Conservation (phyloP, 2,329 filamentous ascomycete genomes). For the Dendrostoma leiphaemia region DNA sequence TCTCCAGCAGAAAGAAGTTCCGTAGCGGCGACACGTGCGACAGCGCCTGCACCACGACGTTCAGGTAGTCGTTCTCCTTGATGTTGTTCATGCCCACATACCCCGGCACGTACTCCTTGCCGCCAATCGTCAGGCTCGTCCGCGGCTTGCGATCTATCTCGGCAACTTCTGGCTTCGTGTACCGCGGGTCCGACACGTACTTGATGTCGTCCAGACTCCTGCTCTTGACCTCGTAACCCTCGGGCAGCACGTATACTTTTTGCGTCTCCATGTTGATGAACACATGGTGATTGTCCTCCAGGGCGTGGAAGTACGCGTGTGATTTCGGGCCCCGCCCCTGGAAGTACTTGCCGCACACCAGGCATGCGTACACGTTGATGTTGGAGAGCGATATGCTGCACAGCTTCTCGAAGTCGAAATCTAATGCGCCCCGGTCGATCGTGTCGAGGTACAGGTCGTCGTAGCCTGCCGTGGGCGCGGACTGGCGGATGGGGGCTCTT, state of each 20-base stretch:
- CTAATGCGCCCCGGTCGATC: constrained; percentile 86
- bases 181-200: constrained; percentile 90
- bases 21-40: constrained; percentile 86
- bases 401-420: constrained; percentile 98
- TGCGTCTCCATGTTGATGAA: constrained; percentile 97
- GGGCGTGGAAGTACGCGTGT: constrained; percentile 94
- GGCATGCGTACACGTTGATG: constrained; percentile 97
- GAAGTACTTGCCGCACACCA: constrained; percentile 97
- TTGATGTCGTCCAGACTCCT: constrained; percentile 97
- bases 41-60: constrained; percentile 88
- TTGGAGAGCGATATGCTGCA: constrained; percentile 95
- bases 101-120: constrained; percentile 85
- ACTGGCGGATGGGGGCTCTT: constrained; percentile 62
- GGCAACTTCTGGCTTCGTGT: constrained; percentile 76
- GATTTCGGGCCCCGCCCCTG: constrained; percentile 92
- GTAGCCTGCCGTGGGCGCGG: constrained; percentile 81
- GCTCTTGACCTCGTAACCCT: constrained; percentile 94
- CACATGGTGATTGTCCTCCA: constrained; percentile 94
- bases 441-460: constrained; percentile 97
- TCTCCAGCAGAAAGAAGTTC: constrained; percentile 87
- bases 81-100: constrained; percentile 99
- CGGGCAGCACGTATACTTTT: constrained; percentile 86
- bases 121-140: constrained; percentile 72
- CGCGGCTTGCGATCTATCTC: constrained; percentile 68
- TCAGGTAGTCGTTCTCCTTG: constrained; percentile 98